Evolutionary conservation across 257 asterid species (phyloP).

Genomic region (Solanum paucissectum): DNA sequence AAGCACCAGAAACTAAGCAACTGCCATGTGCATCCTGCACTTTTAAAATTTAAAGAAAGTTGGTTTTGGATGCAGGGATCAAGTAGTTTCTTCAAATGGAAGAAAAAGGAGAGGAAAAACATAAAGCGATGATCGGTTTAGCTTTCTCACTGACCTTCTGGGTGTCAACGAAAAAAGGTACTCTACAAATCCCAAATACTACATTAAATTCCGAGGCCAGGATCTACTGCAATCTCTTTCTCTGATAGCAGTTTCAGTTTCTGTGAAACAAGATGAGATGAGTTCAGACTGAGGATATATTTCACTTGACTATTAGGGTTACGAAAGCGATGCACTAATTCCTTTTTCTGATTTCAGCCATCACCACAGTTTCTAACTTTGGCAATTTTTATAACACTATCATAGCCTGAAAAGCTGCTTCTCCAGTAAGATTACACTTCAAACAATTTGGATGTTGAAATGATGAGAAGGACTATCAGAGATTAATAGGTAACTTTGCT

Average conservation of each 20-base stretch:
- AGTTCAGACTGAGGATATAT: neutral
- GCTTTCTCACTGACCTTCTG: constrained; percentile 9
- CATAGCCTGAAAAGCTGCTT: neutral
- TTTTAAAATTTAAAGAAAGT: neutral
- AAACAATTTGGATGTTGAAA: neutral
- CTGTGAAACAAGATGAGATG: constrained; percentile 31
- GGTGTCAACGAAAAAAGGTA: constrained; percentile 2
- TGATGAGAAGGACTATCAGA: neutral
- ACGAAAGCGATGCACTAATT: neutral
- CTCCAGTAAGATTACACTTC: neutral
- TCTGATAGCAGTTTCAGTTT: constrained; percentile 75
- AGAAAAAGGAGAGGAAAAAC: neutral
- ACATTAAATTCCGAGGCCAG: constrained; percentile 22
- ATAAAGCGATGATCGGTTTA: neutral
- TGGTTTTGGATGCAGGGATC: neutral
- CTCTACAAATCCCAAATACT: constrained; percentile 1
- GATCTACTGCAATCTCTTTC: constrained; percentile 34
- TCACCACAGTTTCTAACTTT: neutral
- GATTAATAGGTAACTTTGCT: neutral
- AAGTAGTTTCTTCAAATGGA: neutral
- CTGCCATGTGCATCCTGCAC: constrained; percentile 2
- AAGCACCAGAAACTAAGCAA: neutral
- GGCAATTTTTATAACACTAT: neutral
- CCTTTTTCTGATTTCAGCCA: neutral
- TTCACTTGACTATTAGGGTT: neutral